Base-by-base conservation (phyloP, 176 grass and related monocot species). In the Aegilops bicornis region DNA sequence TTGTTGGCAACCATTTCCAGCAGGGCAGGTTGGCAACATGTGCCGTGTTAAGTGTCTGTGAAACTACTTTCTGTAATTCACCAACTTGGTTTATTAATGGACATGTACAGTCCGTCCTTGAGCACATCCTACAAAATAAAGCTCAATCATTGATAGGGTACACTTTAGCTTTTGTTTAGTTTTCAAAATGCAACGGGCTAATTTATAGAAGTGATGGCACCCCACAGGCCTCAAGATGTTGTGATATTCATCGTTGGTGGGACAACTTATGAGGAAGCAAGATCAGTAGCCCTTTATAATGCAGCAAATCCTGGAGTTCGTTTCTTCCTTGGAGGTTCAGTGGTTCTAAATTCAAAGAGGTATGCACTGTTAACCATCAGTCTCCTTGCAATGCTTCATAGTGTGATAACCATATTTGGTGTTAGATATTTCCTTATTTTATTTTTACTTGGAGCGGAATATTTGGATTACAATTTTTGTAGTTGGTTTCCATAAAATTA, bases 171-270 rank as follows among this genome's bases (percentile, higher is more conserved):
- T 78, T n/a, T 32, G 35, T 71, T 74, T 52, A 73, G 39, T 64
- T 63, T 58, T 80, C 20, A 22, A 45, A 79, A 76, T 39, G 31
- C 87, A 17, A 36, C 79, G 9, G 13, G n/a, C 31, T 86, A 73
- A 73, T 75, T 73, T 86, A 32, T 76, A 35, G 14, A 83, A 58
- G 17, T 77, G 60, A 43, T 83, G 59, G 60, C 59, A 30, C 83
- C 20, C 73, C 73, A 80, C 83, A 98, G 97, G 84, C 93, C 97
- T 82, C 97, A 98, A 82, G 97, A 98, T 91, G 97, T 98, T 31
- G 94, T 96, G 80, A 92, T 98, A 74, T 98, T 98, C 83, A 94
- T 98, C 64, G 90, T 96, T 86, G 97, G 97, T 83, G 97, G 97
- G 24, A 98, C 94, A 65, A 96, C 94, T 59, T 98, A 98, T 19